phyloP scores from a whole-genome alignment of 495 filamentous ascomycete genomes.

The Annulohypoxylon moriforme region DNA sequence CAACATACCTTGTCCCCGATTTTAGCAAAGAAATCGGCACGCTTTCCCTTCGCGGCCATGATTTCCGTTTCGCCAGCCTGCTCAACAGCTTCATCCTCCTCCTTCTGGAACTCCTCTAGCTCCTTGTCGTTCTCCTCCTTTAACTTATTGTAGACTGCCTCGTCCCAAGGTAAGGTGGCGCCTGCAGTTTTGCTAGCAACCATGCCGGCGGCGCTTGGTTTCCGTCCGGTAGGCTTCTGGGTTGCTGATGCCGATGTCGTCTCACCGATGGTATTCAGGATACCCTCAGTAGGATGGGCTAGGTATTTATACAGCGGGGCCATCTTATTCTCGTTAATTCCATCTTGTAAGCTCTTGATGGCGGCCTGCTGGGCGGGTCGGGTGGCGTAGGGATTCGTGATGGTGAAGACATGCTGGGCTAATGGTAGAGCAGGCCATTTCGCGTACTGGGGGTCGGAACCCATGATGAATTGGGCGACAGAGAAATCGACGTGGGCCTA shows the following conservation, averaged over 20 bases:
- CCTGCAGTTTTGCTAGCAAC: constrained; percentile 73
- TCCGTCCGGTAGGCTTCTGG: constrained; percentile 63
- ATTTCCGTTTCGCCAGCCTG: constrained; percentile 97
- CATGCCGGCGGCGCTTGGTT: constrained; percentile 73
- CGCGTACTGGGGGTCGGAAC: constrained; percentile 95
- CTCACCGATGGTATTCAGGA: constrained; percentile 83
- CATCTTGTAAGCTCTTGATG: constrained; percentile 89
- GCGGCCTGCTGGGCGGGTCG: constrained; percentile 74
- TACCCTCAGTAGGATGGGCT: constrained; percentile 91
- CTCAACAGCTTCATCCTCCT: constrained; percentile 93
- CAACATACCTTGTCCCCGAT: constrained; percentile 91
- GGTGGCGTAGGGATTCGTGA: constrained; percentile 87
- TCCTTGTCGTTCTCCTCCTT: constrained; percentile 90
- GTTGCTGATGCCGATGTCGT: constrained; percentile 66
- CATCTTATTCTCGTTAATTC: constrained; percentile 93
- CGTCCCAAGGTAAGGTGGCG: constrained; percentile 87
- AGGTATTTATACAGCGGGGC: constrained; percentile 95
- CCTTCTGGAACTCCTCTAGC: constrained; percentile 90
- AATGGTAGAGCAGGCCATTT: constrained; percentile 93
- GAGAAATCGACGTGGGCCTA: neutral
- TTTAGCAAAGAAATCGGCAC: constrained; percentile 93
- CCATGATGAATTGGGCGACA: constrained; percentile 70
- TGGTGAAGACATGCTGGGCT: constrained; percentile 95
- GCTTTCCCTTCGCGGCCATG: constrained; percentile 89
- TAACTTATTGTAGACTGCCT: constrained; percentile 84